Evolutionary conservation across 2,329 filamentous ascomycete species (phyloP).

Genomic region (Beauveria varroae): DNA sequence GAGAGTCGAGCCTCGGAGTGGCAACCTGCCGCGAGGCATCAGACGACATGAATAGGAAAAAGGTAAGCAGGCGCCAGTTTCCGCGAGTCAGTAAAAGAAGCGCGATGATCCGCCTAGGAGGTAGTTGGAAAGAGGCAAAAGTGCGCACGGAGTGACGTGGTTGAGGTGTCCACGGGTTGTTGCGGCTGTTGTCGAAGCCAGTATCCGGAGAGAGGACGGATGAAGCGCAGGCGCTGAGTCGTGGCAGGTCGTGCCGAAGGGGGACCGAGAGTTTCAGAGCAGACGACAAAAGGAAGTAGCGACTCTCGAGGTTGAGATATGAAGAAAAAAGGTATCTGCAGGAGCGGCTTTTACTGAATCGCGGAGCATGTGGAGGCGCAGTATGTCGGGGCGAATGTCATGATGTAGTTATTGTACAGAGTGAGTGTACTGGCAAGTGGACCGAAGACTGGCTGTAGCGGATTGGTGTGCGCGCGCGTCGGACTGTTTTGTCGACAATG

Average conservation of each 20-base stretch:
- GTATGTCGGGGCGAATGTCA: background rate
- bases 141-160: no score
- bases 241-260: background rate
- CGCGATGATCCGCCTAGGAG: background rate
- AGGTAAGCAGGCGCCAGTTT: background rate
- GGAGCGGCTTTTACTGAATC: background rate
- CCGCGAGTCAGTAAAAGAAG: background rate
- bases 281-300: background rate
- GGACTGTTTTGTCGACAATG: background rate
- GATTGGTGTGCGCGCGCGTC: background rate
- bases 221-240: no score
- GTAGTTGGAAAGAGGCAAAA: no score
- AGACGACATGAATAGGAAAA: background rate
- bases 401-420: constrained; percentile 1
- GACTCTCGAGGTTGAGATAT: background rate
- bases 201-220: no score
- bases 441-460: background rate
- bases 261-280: background rate
- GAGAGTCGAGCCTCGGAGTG: constrained; percentile 1
- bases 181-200: no score
- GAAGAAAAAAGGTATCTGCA: background rate
- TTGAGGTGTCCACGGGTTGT: no score
- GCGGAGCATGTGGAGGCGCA: background rate
- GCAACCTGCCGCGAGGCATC: background rate
- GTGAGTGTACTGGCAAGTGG: background rate